Evolutionary conservation across 2,329 filamentous ascomycete genomes (phyloP).

Genomic region (Zopfia rhizophila): DNA sequence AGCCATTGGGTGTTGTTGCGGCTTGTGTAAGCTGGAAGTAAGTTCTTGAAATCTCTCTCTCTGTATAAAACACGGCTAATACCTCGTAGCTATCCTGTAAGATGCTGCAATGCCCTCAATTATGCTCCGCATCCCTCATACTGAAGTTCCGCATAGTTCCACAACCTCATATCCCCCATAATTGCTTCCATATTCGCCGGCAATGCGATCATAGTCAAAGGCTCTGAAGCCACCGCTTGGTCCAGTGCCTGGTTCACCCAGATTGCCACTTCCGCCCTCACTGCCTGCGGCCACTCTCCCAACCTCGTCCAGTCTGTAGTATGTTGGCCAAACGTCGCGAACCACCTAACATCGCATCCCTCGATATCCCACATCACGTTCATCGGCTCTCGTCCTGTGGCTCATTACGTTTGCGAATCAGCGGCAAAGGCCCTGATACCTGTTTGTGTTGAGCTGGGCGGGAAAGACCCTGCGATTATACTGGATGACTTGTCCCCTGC

Average conservation of each 20-base stretch:
- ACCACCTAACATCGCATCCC: conserved; percentile 84
- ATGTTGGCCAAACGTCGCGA: conserved; percentile 87
- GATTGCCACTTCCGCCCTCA: conserved; percentile 81
- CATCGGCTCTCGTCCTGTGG: conserved; percentile 89
- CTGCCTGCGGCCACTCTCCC: conserved; percentile 83
- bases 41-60: conserved; percentile 24
- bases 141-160: conserved; percentile 70
- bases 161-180: conserved; percentile 91
- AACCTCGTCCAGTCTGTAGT: conserved; percentile 84
- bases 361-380: conserved; percentile 91
- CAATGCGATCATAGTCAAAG: conserved; percentile 92
- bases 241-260: conserved; percentile 83
- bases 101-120: conserved; percentile 13
- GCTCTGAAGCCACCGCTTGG: conserved; percentile 96
- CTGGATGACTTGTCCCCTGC: conserved; percentile 78
- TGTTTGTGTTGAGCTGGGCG: conserved; percentile 89
- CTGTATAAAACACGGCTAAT: conserved; percentile 4
- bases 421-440: conserved; percentile 89
- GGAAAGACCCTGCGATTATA: conserved; percentile 92
- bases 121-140: conserved; percentile 25
- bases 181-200: conserved; percentile 92
- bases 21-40: conserved; percentile 98
- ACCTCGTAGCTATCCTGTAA: conserved; percentile 56
- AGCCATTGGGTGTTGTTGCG: conserved; percentile 91
- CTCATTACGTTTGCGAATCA: conserved; percentile 85